phyloP scores from a whole-genome alignment of 345 rosid species.

The Reutealis trisperma region DNA sequence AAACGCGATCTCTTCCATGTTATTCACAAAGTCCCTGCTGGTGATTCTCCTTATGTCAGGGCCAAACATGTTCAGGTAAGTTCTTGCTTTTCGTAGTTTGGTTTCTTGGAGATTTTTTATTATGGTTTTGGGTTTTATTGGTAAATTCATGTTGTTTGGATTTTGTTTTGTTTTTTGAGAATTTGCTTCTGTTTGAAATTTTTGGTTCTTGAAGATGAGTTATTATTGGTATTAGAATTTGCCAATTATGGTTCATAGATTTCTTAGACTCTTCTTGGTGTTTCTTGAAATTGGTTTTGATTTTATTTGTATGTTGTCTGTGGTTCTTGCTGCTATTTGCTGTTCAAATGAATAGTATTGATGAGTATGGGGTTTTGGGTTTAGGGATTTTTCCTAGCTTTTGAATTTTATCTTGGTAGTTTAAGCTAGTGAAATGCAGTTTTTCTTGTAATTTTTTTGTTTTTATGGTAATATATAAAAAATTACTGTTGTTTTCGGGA shows the following conservation, averaged over 20 bases:
- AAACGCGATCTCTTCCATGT: slow-evolving; percentile 55
- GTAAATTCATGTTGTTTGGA: not conserved
- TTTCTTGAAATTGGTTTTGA: not conserved
- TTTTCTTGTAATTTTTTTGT: not conserved
- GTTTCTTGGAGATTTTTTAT: slow-evolving; percentile 6
- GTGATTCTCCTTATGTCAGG: slow-evolving; percentile 81
- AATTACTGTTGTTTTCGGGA: not conserved
- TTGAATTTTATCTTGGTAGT: not conserved
- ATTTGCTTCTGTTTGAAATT: not conserved
- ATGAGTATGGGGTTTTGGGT: not conserved
- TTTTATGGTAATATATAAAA: not conserved
- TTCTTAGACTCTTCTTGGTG: slow-evolving; percentile 8
- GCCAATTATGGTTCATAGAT: not conserved
- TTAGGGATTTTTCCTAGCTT: not conserved
- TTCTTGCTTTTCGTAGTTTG: not conserved
- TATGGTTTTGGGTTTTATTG: slow-evolving; percentile 5
- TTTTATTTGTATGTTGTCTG: not conserved
- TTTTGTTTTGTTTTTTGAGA: not conserved
- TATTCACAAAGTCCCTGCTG: slow-evolving; percentile 71
- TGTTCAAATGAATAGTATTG: not conserved
- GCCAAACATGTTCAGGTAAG: slow-evolving; percentile 81
- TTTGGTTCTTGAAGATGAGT: not conserved
- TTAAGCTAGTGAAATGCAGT: not conserved
- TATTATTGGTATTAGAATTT: not conserved
- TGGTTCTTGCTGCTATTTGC: not conserved